A percentile compares a stretch with the other conserved stretches of the same genome.
Conservation (phyloP, 2,329 filamentous ascomycete species). For the Thielaviopsis euricoi region DNA sequence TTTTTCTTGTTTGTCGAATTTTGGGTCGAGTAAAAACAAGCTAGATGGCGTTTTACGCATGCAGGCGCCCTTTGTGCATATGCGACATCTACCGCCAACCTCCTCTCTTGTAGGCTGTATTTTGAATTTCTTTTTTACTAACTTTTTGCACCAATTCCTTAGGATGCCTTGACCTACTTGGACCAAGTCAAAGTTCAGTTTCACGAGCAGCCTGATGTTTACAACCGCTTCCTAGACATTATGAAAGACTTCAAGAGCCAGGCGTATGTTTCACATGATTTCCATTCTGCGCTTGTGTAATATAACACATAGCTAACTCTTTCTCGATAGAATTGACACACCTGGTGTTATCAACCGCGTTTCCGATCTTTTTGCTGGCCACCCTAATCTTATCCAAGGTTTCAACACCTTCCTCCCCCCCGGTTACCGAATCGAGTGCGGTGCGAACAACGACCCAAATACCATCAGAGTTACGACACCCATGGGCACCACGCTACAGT, state of each 20-base stretch:
- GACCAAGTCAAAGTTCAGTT: conserved; percentile 99
- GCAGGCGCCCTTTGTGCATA: background rate
- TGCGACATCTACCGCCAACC: background rate
- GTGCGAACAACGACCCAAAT: conserved; percentile 83
- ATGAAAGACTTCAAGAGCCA: conserved; percentile 99
- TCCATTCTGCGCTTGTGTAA: background rate
- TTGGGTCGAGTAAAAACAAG: background rate
- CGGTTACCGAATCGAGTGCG: conserved; percentile 92
- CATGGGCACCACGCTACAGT: conserved; percentile 89
- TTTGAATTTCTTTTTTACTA: background rate
- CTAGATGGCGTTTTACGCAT: background rate
- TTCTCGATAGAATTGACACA: conserved; percentile 71
- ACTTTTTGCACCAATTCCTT: conserved; percentile 1
- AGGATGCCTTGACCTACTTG: conserved; percentile 77
- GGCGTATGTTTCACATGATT: conserved; percentile 42
- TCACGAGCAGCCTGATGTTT: conserved; percentile 89
- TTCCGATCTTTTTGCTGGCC: conserved; percentile 86
- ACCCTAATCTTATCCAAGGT: conserved; percentile 87
- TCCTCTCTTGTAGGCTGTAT: background rate
- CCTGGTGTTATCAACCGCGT: conserved; percentile 95
- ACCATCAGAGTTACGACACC: conserved; percentile 93
- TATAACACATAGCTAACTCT: background rate
- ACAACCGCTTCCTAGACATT: conserved; percentile 91
- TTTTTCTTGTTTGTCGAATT: background rate
- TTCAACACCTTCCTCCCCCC: conserved; percentile 97